Base-by-base conservation (phyloP, 129 eudicot species). In the Flaveria sonorensis region DNA sequence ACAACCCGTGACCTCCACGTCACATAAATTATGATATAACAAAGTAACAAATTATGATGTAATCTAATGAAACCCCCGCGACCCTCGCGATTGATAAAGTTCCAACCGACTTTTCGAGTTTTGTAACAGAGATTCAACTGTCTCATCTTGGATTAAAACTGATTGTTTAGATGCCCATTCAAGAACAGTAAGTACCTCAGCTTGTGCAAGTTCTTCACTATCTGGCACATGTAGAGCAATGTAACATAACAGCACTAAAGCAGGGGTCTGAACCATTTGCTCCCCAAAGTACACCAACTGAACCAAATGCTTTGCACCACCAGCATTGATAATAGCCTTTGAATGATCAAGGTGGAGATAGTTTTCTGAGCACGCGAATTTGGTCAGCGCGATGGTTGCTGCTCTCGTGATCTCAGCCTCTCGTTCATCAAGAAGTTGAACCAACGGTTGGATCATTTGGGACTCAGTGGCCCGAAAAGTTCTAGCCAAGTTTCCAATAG, bases 161-260 rank as follows among this genome's bases (percentile, higher is more conserved):
- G 81, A 51, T 36, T 83, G 84, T 48, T 83, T 83, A 2, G 87
- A 79, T 15, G 87, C 84, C 87, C 84, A 79, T 70, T 83, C 87
- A 40, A 83, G 81, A 68, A 79, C 87, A 28, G 76, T 79, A 42
- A 83, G 81, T 15, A 71, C 84, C 36, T 79, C 81, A 7, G 81
- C 87, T 70, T 83, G 81, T 4, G 87, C 87, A 47, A 81, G 85
- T 30, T 81, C 81, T 75, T 81, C 85, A 15, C 77, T 81, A 62
- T 81, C 85, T 1, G 86, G 86, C 19, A 82, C 86, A 23, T 77
- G 79, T 20, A 77, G 72, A 21, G 86, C 86, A 77, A 82, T 72
- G 72, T 77, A 82, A 45, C 86, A 77, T 43, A 82, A 40, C 68
- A 82, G 57, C 60, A 82, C 66, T 70, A 82, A 63, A 40, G 86